These are phyloP conservation scores for Cichorium intybus DNA, from an alignment of 140 eudicot species.

Conservation along the genomic window DNA sequence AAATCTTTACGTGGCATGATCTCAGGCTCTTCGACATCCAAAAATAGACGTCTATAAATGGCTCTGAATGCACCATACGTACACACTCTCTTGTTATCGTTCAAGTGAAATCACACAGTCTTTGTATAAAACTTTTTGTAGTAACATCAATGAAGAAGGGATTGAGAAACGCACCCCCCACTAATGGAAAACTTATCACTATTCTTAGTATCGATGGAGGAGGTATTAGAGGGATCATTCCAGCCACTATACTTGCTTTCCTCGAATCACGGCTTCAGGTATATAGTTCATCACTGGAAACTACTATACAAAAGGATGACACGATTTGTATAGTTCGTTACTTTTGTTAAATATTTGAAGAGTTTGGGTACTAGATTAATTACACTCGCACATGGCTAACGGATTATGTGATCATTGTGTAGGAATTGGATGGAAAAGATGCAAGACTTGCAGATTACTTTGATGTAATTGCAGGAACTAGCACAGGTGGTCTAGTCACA, in stretches of 20 bases:
- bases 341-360: neutral
- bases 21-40: neutral
- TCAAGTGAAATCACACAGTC: neutral
- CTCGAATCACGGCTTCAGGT: conserved; percentile 49
- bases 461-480: conserved; percentile 47
- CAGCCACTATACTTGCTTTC: conserved; percentile 37
- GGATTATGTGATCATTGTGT: neutral
- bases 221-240: conserved; percentile 50
- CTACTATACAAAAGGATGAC: neutral
- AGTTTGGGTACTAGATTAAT: neutral
- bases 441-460: conserved; percentile 47
- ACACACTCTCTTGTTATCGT: neutral
- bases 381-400: neutral
- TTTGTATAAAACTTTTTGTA: neutral
- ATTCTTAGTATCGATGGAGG: conserved; percentile 57
- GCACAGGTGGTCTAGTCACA: conserved; percentile 49
- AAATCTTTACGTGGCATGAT: neutral
- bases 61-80: neutral
- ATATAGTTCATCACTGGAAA: neutral
- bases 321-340: neutral
- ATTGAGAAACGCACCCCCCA: neutral
- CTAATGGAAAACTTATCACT: conserved; percentile 37
- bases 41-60: neutral
- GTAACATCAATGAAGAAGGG: conserved; percentile 18
- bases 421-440: conserved; percentile 38